Percentiles rank a stretch among this genome's conserved stretches.
Evolutionary conservation across 768 basidiomycete genomes (phyloP).

Genomic region (Collybia sordida): DNA sequence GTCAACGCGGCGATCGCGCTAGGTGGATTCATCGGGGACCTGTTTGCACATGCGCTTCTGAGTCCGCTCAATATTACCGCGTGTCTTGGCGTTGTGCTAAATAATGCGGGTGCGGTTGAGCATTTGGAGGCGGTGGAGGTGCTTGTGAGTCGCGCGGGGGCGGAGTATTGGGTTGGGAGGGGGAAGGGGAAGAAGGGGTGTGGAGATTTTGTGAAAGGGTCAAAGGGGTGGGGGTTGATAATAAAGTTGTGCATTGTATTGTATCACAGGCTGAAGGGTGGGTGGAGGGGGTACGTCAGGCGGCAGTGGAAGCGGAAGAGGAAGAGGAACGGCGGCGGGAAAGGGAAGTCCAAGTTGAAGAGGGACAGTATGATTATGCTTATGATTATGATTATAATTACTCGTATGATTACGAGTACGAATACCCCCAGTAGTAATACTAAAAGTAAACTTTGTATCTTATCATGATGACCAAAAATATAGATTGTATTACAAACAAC

Average conservation of each 20-base stretch:
- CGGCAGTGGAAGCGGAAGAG: too few relatives aligned
- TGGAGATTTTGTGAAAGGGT: too few relatives aligned
- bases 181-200: constrained; percentile 10
- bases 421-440: background rate
- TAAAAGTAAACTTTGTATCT: too few relatives aligned
- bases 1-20: constrained; percentile 8
- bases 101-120: constrained; percentile 16
- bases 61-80: constrained; percentile 12
- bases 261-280: too few relatives aligned
- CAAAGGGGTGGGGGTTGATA: too few relatives aligned
- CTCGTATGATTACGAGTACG: background rate
- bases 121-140: constrained; percentile 14
- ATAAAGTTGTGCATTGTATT: too few relatives aligned
- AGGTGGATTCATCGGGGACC: constrained; percentile 10
- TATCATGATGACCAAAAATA: too few relatives aligned
- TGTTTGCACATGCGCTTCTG: constrained; percentile 9
- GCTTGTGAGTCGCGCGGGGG: constrained; percentile 11
- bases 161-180: constrained; percentile 13
- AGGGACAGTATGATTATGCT: constrained; percentile 1
- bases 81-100: constrained; percentile 10
- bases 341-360: background rate
- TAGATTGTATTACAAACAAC: too few relatives aligned
- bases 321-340: background rate
- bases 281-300: too few relatives aligned
- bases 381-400: constrained; percentile 3